Conservation (phyloP, 2,329 filamentous ascomycete species). For the Cadophora luteo-olivacea region DNA sequence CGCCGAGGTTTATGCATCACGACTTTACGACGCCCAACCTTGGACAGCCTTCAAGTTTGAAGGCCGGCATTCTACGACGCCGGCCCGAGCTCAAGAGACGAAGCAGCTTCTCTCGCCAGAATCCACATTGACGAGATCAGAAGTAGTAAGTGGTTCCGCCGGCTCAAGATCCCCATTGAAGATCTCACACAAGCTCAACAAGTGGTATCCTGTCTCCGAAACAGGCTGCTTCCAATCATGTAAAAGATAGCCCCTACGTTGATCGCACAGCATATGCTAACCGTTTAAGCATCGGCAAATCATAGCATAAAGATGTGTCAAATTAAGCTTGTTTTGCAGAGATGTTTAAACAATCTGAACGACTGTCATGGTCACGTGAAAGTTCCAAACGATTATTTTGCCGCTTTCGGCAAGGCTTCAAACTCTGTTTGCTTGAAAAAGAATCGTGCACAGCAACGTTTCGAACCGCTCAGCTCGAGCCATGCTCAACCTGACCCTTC, state of each 20-base stretch:
- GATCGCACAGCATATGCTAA: not conserved
- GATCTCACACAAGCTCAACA: not conserved
- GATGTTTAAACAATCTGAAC: not conserved
- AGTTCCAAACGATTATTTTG: not conserved
- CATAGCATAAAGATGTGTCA: conserved; percentile 1
- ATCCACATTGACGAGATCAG: not conserved
- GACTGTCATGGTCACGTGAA: not conserved
- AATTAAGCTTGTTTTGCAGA: not conserved
- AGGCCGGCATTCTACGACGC: not conserved
- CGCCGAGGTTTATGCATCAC: not conserved
- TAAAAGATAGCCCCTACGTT: not conserved
- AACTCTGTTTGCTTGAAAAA: conserved; percentile 10
- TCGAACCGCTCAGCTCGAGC: conserved; percentile 13
- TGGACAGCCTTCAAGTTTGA: not conserved
- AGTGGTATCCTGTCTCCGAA: not conserved
- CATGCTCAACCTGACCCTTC: not conserved
- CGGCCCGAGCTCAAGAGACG: not conserved
- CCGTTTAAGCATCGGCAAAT: not conserved
- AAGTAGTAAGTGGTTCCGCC: not conserved
- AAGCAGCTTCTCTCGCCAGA: not conserved
- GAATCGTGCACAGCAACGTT: conserved; percentile 9
- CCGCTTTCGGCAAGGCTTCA: conserved; percentile 10
- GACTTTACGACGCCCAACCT: not conserved
- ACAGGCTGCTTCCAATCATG: not conserved
- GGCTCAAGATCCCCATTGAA: not conserved